Evolutionary conservation across 1,139 yeast genomes (phyloP).

Genomic region (Magnusiomyces ingens): DNA sequence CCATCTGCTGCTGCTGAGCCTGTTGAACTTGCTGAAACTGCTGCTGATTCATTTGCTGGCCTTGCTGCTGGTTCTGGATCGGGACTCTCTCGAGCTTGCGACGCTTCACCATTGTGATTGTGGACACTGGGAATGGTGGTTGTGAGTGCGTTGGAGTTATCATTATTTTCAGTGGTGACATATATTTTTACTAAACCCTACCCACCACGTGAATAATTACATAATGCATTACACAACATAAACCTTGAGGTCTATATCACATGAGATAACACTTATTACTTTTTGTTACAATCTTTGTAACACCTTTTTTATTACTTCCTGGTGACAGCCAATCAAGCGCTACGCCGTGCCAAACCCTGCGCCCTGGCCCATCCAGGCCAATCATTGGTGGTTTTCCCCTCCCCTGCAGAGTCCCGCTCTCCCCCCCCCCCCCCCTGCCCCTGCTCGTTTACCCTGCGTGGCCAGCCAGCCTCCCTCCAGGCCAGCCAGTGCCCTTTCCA

Average conservation of each 20-base stretch:
- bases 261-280: neutral
- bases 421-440: too few species aligned
- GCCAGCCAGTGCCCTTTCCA: neutral
- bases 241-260: neutral
- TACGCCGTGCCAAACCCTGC: neutral
- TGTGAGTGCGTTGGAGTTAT: too few species aligned
- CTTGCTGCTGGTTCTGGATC: conserved; percentile 15
- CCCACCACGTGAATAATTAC: neutral
- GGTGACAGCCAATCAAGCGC: neutral
- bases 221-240: neutral
- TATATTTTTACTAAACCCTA: too few species aligned
- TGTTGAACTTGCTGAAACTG: conserved; percentile 12
- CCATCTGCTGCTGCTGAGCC: neutral
- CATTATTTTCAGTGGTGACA: too few species aligned
- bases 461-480: too few species aligned
- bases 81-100: neutral
- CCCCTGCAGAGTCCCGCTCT: too few species aligned
- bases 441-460: too few species aligned
- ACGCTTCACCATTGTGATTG: neutral
- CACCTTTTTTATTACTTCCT: neutral
- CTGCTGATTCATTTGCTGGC: conserved; percentile 15
- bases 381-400: neutral
- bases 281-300: neutral
- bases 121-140: too few species aligned
- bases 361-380: neutral